Evolutionary conservation across 2,329 filamentous ascomycete species (phyloP), one percentile per base, ranked within the genome.

Genomic region (Colletotrichum sp.): DNA sequence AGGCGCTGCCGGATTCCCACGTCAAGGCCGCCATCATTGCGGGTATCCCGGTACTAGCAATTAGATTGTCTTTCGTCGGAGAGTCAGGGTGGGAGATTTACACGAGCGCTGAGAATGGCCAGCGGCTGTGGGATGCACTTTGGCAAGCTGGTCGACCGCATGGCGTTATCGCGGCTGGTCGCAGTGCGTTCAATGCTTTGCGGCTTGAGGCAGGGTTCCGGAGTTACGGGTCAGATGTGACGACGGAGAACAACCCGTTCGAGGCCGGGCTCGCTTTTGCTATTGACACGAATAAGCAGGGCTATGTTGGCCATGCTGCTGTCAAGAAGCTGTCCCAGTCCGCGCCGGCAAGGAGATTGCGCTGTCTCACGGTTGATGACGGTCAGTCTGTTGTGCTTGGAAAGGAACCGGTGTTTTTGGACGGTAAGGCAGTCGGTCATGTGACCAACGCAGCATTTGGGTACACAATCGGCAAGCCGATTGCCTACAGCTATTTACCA

Each of bases 31-130:
- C 85, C 0, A 84, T 80, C 70, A 84, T 93, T 63, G 84, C 83
- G 9, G 89, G 90, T 1, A 86, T 93, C 16, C 90, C 91, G 0
- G 89, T 91, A 4, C 88, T 84, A 0, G 85, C 85, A 0, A 86
- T 91, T 77, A 85, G 89, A 4, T 84, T 91, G 47, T 92, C 90
- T 0, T 90, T 89, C 65, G 88, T 93, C 6, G 91, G 91, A 8
- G 91, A 93, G 76, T 81, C 85, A 0, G 91, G 91, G 2, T 93
- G 90, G 90, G 91, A 93, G 78, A 86, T 93, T 24, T 89, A 91
- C 73, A 86, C 90, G 2, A 90, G 84, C 38, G 88, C 91, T 1
- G 91, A 92, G 31, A 86, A 89, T 54, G 90, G 91, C 1, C 86
- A 86, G 15, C 82, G 85, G 2, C 82, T 93, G 0, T 93, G 91